Evolutionary conservation across 139 green algal genomes (phyloP).

Genomic region (Coccomyxa sp.): DNA sequence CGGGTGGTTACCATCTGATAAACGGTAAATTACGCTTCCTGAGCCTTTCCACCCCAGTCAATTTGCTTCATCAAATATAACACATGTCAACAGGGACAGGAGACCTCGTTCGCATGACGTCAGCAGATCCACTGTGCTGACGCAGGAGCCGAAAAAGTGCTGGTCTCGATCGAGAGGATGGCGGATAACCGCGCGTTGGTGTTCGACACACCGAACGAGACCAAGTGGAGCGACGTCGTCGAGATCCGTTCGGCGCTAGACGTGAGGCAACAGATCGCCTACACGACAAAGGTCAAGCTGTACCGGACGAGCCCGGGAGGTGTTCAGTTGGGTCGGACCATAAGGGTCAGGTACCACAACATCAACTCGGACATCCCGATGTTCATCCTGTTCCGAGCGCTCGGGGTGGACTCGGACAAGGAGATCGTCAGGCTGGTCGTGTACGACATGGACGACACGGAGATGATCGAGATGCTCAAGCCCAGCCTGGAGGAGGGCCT

Average conservation of each 20-base stretch:
- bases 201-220: background rate
- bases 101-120: background rate
- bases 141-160: background rate
- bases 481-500: background rate
- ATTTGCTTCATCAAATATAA: background rate
- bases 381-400: background rate
- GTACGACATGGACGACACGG: background rate
- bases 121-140: background rate
- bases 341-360: background rate
- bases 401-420: background rate
- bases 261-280: background rate
- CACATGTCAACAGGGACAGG: background rate
- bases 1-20: background rate
- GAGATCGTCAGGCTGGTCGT: background rate
- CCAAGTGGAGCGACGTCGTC: background rate
- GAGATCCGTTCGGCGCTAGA: background rate
- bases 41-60: background rate
- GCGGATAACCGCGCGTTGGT: background rate
- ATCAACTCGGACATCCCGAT: background rate
- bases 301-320: background rate
- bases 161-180: background rate
- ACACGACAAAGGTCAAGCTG: background rate
- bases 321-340: background rate
- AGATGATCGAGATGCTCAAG: slow-evolving; percentile 1
- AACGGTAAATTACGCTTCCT: background rate